A percentile compares a stretch with the other conserved stretches of the same genome.
Evolutionary conservation across 148 eudicot genomes (phyloP).

Genomic region (Chenopodium quinoa): DNA sequence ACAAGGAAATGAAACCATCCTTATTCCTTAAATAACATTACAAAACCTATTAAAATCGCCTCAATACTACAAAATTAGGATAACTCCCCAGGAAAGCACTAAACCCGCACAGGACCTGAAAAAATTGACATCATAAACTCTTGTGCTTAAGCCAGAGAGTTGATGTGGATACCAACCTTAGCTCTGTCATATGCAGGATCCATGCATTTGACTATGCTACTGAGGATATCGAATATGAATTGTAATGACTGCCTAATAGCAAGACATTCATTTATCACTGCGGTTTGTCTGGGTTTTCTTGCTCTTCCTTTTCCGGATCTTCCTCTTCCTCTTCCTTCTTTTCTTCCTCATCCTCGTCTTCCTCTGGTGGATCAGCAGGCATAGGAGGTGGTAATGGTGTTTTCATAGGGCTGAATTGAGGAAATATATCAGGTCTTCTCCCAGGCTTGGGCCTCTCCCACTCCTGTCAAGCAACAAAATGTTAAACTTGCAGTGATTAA

Average conservation of each 20-base stretch:
- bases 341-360: constrained; percentile 80
- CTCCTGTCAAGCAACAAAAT: constrained; percentile 48
- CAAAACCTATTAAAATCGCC: constrained; percentile 14
- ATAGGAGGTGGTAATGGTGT: constrained; percentile 93
- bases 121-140: background rate
- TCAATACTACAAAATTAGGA: constrained; percentile 24
- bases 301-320: constrained; percentile 48
- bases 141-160: background rate
- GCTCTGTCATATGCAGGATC: background rate
- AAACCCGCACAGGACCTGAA: background rate
- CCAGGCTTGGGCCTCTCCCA: constrained; percentile 86
- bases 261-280: background rate
- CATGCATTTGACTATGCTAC: background rate
- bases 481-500: background rate
- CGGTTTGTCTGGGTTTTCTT: constrained; percentile 41
- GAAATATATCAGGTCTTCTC: constrained; percentile 80
- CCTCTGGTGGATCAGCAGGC: constrained; percentile 83
- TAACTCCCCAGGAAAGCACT: background rate
- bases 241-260: background rate
- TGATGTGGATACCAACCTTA: too few relatives aligned
- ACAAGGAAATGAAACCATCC: constrained; percentile 10
- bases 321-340: constrained; percentile 51
- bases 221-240: background rate
- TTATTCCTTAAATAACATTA: background rate
- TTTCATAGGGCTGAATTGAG: constrained; percentile 94